Evolutionary conservation across 1,139 yeast species (phyloP), one percentile per base, ranked within the genome.

Genomic region (Candida sanyaensis): DNA sequence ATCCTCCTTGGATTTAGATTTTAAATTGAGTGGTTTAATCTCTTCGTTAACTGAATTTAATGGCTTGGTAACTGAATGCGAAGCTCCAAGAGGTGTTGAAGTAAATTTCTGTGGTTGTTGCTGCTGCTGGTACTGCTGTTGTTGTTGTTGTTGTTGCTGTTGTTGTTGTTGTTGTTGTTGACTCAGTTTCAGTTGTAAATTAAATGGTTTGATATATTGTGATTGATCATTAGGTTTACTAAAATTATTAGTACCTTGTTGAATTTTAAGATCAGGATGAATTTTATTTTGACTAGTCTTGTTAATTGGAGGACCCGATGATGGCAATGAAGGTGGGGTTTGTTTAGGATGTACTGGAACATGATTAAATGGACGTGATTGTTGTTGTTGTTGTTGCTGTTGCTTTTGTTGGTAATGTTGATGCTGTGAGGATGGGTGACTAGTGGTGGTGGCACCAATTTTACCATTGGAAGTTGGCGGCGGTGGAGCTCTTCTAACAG

Each of bases 401-500:
- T 27, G 48, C 9, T 24, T 17, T 37, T 44, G 48, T 28, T 38
- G 42, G 29, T 30, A 28, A 5, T 39, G 27, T 28, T 38, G 41
- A 4, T 29, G 33, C 11, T 17, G 21, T 17, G 21, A 17, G 21
- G 21, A 17, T 17, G 21, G 21, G 21, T 17, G 21, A 3, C 3
- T 3, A 17, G 21, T 17, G 21, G 21, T 17, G 21, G 21, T 17
- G 21, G 32, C 10, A 21, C 12, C 23, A 17, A 27, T 11, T 23
- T 34, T 34, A 23, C 39, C 39, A 11, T 10, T 29, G 6, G 39
- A 17, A n/a, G 12, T 46, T 5, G 84, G 84, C 6, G 83, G 83
- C 17, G 82, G 77, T 1, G 86, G 86, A 1, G 85, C 85, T 46
- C 71, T 74, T 63, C 85, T 72, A 7, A 69, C 71, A 8, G 84